Base-by-base conservation (phyloP, 1,284 basidiomycete genomes). In the Ustilago sp. region DNA sequence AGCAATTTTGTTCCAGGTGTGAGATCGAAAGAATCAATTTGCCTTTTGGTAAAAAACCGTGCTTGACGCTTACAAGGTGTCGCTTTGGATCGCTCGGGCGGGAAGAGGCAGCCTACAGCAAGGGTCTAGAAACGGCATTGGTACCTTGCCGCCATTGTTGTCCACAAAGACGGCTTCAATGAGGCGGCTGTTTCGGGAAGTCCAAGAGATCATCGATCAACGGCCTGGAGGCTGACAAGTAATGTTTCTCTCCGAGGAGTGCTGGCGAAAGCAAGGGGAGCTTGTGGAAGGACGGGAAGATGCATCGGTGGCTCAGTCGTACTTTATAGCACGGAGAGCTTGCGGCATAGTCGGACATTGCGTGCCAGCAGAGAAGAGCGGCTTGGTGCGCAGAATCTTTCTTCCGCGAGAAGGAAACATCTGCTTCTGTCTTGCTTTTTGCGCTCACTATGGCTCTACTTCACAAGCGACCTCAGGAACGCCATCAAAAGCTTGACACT, bases 1-100 rank as follows among this genome's bases (percentile, higher is more conserved):
- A 13, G 28, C 31, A 50, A 34, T 48, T 48, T 32, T 28, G 5
- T 12, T 23, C 9, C 0, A 3, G 6, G 11, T 63, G 62, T 63
- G 32, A 63, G 62, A 63, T 43, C 62, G 43, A 19, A 5, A 5
- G 3, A 62, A 31, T 8, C 2, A 3, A 38, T 35, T 47, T 9
- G n/a, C 6, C 13, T 45, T 45, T 28, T 28, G 23, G 3, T 12
- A 23, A 54, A 38, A 38, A 19, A 35, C 13, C 9, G 3, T 28
- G 23, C 23, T 28, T 28, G 23, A 28, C 23, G 23, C 3, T 28
- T 28, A 2, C 23, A 28, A 28, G 23, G 3, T 48, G 43, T 58
- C 56, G 28, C 56, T 19, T n/a, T 48, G 45, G n/a, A 48, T 58
- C 43, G n/a, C 31, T 34, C 36, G 23, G 23, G 23, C 23, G 3